phyloP scores from a whole-genome alignment of 2,329 filamentous ascomycete species.

The Lasiodiplodia gonubiensis region DNA sequence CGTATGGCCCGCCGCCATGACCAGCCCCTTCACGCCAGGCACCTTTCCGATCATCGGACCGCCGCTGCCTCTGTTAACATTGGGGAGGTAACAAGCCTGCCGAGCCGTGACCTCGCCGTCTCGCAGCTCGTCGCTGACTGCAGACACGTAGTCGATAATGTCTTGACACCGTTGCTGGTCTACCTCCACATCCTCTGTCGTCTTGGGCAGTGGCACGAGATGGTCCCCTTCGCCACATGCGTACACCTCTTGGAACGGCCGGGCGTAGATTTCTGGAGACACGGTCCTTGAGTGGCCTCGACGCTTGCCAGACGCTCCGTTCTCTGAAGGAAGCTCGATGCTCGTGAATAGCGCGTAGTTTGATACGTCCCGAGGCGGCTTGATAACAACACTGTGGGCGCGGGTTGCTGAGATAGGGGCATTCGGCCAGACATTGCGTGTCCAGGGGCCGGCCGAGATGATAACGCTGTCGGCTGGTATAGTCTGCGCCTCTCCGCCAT shows the following conservation, averaged over 20 bases:
- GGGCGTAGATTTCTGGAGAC: constrained; percentile 90
- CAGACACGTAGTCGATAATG: constrained; percentile 76
- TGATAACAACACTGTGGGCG: constrained; percentile 68
- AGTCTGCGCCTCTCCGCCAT: constrained; percentile 52
- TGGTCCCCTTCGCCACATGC: constrained; percentile 91
- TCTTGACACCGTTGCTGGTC: constrained; percentile 83
- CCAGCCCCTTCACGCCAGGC: constrained; percentile 69
- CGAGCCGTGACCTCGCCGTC: constrained; percentile 66
- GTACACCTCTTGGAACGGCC: constrained; percentile 88
- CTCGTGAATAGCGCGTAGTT: constrained; percentile 86
- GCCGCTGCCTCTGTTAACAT: constrained; percentile 65
- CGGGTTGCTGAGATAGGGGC: constrained; percentile 66
- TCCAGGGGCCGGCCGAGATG: constrained; percentile 68
- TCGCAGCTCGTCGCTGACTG: constrained; percentile 57
- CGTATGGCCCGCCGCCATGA: constrained; percentile 87
- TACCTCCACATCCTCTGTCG: constrained; percentile 74
- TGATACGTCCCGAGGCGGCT: constrained; percentile 64
- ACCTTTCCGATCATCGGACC: constrained; percentile 81
- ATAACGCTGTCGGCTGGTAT: constrained; percentile 64
- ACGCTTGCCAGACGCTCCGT: constrained; percentile 31
- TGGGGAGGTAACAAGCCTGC: constrained; percentile 94
- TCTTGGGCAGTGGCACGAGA: constrained; percentile 73
- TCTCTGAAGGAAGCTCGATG: constrained; percentile 72
- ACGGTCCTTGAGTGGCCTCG: constrained; percentile 58
- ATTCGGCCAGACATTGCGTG: constrained; percentile 56